Conservation (phyloP, 352 stramenopile genomes). For the Globisporangium lucens region DNA sequence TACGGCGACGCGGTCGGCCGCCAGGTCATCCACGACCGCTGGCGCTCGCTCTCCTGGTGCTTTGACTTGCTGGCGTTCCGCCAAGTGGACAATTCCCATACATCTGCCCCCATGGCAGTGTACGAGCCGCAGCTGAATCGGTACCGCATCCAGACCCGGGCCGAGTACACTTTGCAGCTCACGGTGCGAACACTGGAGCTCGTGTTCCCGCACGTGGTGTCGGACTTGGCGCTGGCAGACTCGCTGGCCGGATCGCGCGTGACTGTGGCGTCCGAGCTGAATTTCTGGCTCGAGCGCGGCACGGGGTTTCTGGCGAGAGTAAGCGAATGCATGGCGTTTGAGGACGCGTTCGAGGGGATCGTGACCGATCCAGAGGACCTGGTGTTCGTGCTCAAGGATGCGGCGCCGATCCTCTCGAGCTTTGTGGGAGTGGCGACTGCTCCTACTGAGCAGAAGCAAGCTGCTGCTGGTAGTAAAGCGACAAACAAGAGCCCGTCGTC, state of each 20-base stretch:
- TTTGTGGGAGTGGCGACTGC: slow-evolving; percentile 1
- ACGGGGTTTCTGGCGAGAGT: slow-evolving; percentile 17
- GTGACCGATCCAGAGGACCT: slow-evolving; percentile 25
- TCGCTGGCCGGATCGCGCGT: slow-evolving; percentile 12
- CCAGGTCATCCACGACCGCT: slow-evolving; percentile 17
- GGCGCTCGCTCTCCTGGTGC: slow-evolving; percentile 21
- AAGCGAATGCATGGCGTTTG: slow-evolving; percentile 30
- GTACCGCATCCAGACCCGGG: slow-evolving; percentile 11
- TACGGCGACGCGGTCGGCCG: slow-evolving; percentile 9
- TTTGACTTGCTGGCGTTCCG: slow-evolving; percentile 16
- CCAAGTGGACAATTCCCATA: neutral
- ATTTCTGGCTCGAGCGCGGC: slow-evolving; percentile 23
- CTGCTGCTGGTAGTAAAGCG: no score
- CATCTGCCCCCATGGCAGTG: neutral
- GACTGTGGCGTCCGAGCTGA: slow-evolving; percentile 14
- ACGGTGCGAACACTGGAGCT: slow-evolving; percentile 17
- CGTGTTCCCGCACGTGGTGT: slow-evolving; percentile 14
- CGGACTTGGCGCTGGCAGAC: neutral
- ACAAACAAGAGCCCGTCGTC: neutral
- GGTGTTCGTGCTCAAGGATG: slow-evolving; percentile 18
- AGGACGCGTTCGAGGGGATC: slow-evolving; percentile 23
- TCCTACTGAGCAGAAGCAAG: neutral
- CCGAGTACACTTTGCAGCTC: slow-evolving; percentile 17
- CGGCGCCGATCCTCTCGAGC: slow-evolving; percentile 12
- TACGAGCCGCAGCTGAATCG: slow-evolving; percentile 15